phyloP scores from a whole-genome alignment of 2,329 filamentous ascomycete species.

The Xylaria sp. region DNA sequence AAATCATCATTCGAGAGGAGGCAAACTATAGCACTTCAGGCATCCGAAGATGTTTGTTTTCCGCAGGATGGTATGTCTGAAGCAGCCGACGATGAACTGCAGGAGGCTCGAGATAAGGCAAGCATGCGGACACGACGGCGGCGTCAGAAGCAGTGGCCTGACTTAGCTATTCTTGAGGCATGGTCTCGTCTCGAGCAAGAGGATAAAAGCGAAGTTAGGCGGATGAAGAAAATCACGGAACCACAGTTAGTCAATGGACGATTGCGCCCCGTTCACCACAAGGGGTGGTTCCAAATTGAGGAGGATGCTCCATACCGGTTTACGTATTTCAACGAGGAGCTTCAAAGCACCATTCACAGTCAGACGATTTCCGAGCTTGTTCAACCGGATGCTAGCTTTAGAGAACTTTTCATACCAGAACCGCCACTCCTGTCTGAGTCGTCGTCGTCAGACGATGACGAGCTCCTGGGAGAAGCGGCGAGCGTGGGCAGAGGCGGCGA shows the following conservation, averaged over 20 bases:
- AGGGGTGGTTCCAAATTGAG: slow-evolving; percentile 83
- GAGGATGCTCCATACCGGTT: slow-evolving; percentile 93
- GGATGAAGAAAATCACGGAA: slow-evolving; percentile 91
- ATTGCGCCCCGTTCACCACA: slow-evolving; percentile 77
- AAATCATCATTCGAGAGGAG: slow-evolving; percentile 51
- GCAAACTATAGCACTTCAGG: slow-evolving; percentile 65
- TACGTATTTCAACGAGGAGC: slow-evolving; percentile 98
- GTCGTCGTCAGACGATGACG: slow-evolving; percentile 66
- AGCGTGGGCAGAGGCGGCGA: slow-evolving; percentile 46
- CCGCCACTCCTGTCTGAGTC: slow-evolving; percentile 77
- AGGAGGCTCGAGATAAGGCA: slow-evolving; percentile 51
- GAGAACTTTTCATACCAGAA: slow-evolving; percentile 89
- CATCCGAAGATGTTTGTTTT: slow-evolving; percentile 91
- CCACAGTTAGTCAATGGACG: slow-evolving; percentile 91
- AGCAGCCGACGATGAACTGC: slow-evolving; percentile 75
- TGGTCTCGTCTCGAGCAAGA: slow-evolving; percentile 94
- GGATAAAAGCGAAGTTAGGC: slow-evolving; percentile 77
- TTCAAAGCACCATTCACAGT: slow-evolving; percentile 93
- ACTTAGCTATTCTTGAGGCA: slow-evolving; percentile 81
- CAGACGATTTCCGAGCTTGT: slow-evolving; percentile 93
- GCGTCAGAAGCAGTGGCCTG: slow-evolving; percentile 80
- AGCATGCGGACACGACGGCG: slow-evolving; percentile 54
- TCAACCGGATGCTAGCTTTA: slow-evolving; percentile 82
- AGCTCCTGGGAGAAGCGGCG: slow-evolving; percentile 42
- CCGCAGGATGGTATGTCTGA: slow-evolving; percentile 81